Evolutionary conservation across 768 basidiomycete species (phyloP).

Genomic region (Mycena vulgaris): DNA sequence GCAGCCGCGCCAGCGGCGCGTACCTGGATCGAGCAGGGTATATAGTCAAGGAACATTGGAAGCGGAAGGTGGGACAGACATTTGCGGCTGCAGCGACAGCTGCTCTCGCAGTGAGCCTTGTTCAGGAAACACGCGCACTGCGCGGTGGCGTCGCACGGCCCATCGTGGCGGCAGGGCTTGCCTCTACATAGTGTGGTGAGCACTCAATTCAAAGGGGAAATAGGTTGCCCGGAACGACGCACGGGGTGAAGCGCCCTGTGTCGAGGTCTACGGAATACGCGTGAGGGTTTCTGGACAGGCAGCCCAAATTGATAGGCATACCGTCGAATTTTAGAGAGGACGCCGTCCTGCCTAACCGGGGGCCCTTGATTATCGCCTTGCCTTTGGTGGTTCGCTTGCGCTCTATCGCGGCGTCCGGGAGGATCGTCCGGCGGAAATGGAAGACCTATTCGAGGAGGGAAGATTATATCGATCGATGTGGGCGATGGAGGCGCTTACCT

Average conservation of each 20-base stretch:
- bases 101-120: slow-evolving; percentile 68
- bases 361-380: neutral
- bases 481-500: slow-evolving; percentile 55
- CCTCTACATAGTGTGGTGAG: slow-evolving; percentile 49
- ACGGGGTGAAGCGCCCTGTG: slow-evolving; percentile 45
- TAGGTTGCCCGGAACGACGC: slow-evolving; percentile 8
- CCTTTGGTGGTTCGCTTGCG: neutral
- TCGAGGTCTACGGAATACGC: slow-evolving; percentile 18
- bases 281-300: neutral
- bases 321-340: slow-evolving; percentile 19
- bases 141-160: slow-evolving; percentile 62
- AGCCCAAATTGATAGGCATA: neutral
- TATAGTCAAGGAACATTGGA: neutral
- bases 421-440: slow-evolving; percentile 1
- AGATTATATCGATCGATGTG: too few relatives aligned
- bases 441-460: slow-evolving; percentile 15
- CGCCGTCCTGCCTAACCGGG: neutral
- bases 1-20: slow-evolving; percentile 72
- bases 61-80: slow-evolving; percentile 55
- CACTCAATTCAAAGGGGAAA: neutral
- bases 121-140: slow-evolving; percentile 67
- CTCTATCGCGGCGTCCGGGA: slow-evolving; percentile 14
- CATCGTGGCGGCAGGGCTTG: slow-evolving; percentile 69
- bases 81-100: slow-evolving; percentile 65
- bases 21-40: slow-evolving; percentile 54